Evolutionary conservation across 2,329 filamentous ascomycete genomes (phyloP).

Genomic region (Pleoardoris graminearum): DNA sequence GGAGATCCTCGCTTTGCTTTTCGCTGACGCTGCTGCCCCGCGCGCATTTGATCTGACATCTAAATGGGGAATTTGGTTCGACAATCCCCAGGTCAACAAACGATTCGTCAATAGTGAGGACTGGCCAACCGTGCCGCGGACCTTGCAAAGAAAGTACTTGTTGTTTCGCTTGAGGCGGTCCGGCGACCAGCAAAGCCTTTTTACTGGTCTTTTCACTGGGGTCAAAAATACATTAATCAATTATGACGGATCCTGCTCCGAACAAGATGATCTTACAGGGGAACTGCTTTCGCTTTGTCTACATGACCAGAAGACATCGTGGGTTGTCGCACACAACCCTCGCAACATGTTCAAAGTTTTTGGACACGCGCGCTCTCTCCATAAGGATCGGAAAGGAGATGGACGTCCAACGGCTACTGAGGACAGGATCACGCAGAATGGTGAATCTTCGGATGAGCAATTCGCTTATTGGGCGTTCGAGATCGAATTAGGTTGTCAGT

Average conservation of each 20-base stretch:
- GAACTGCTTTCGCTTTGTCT: neutral
- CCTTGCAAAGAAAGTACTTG: neutral
- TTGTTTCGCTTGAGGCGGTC: neutral
- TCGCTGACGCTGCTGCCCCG: neutral
- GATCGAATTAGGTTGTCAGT: no score
- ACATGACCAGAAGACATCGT: neutral
- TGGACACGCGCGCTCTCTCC: neutral
- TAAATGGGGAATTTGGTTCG: no score
- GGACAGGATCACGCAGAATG: no score
- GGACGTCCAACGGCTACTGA: no score
- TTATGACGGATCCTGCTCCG: neutral
- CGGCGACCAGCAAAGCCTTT: neutral
- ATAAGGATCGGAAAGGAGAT: no score
- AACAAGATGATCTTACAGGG: neutral
- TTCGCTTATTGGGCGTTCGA: no score
- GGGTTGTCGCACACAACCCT: neutral
- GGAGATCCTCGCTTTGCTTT: neutral
- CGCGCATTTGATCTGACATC: no score
- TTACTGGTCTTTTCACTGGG: neutral
- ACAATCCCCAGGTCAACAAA: neutral
- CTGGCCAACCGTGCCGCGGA: neutral
- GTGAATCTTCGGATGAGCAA: no score
- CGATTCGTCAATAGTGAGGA: neutral
- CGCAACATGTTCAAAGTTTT: neutral
- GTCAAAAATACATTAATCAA: neutral